Conservation (phyloP, 371 early-diverging fungal species). For the Mucor indicus region DNA sequence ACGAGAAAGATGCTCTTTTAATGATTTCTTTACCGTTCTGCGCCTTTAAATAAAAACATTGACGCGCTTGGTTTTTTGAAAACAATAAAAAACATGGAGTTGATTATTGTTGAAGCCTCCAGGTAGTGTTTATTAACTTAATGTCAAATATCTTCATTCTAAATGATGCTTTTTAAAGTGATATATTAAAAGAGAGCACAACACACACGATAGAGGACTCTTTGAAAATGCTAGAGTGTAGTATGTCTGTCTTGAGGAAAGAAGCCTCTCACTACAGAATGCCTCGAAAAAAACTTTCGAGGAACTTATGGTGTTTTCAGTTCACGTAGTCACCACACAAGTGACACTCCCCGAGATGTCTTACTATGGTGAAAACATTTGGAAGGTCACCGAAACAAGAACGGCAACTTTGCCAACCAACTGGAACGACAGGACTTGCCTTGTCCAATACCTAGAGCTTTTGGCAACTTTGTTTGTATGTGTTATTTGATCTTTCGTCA, state of each 20-base stretch:
- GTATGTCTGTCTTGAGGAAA: background rate
- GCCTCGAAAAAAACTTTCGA: background rate
- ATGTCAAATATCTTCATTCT: conserved; percentile 4
- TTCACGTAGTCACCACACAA: conserved; percentile 4
- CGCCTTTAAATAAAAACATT: background rate
- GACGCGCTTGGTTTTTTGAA: conserved; percentile 11
- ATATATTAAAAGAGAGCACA: conserved; percentile 4
- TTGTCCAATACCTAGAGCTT: conserved; percentile 12
- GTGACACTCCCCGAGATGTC: conserved; percentile 4
- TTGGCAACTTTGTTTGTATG: conserved; percentile 10
- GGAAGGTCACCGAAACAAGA: conserved; percentile 6
- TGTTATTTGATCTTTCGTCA: background rate
- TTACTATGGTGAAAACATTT: conserved; percentile 4
- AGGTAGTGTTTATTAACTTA: conserved; percentile 2
- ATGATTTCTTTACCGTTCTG: conserved; percentile 1
- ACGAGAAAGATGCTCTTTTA: background rate
- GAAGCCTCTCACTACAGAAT: conserved; percentile 4
- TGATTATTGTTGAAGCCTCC: conserved; percentile 10
- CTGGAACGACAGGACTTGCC: conserved; percentile 5
- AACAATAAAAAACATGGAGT: conserved; percentile 6
- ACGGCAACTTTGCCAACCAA: conserved; percentile 6
- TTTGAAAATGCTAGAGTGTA: conserved; percentile 4
- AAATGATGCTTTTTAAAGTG: conserved; percentile 3
- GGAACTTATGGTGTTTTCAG: background rate
- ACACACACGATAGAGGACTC: conserved; percentile 6